Base-by-base conservation (phyloP, 129 eudicot genomes). In the Silybum marianum region DNA sequence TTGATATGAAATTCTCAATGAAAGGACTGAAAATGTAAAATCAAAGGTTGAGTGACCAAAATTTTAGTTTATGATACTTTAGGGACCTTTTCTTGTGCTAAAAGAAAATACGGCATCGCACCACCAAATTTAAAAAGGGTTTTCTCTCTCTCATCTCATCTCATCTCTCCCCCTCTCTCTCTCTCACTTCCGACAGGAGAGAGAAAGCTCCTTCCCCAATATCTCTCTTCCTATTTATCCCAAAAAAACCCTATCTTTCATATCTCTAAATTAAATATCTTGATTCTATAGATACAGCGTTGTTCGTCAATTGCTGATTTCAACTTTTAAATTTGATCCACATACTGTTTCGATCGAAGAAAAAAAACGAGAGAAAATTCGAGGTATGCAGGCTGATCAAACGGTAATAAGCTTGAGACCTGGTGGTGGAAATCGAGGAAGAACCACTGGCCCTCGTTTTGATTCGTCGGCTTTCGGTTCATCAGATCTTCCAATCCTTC, bases 341-440 rank as follows among this genome's bases (percentile, higher is more conserved):
- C 19, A 36, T 38, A 71, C 75, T 71, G 75, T 58, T 71, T 38
- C 75, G 75, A 71, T 78, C 78, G 62, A 30, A 39, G 76, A 65
- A 76, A 28, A 36, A 24, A 32, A 65, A 24, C 34, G 28, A 36
- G 75, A 19, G 38, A 75, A 63, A 2, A 16, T 26, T 70, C 51
- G 66, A 89, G 89, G 85, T 90, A 90, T 92, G 97, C 91, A 89
- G 93, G 86, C 93, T 85, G 97, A 92, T 86, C 93, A 86, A 74
- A 87, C 93, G 72, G 85, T 82, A 28, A 72, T 90, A 85, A 92
- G 92, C 84, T 87, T 92, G 89, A 88, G 97, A 85, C 97, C 97
- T 16, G 94, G 94, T 63, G 97, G 97, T 14, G 78, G 92, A 39
- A 83, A 77, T 63, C 89, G 88, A 39, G 89, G 91, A 26, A 84